Conservation (phyloP, 192 early-diverging fungal species). For the Rhizophagus prolifer region DNA sequence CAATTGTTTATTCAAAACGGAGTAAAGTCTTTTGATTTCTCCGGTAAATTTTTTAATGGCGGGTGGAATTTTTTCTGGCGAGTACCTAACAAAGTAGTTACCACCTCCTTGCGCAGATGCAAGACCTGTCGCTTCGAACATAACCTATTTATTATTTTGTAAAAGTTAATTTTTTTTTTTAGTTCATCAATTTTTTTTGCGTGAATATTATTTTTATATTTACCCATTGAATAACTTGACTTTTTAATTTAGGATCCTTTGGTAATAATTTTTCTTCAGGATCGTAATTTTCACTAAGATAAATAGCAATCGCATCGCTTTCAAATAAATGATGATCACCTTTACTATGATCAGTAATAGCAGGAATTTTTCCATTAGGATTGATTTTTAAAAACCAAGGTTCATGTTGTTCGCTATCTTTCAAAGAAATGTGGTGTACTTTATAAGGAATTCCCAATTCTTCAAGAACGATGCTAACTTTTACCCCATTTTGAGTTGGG, state of each 20-base stretch:
- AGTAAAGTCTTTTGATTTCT: conserved; percentile 48
- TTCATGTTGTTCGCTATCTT: conserved; percentile 47
- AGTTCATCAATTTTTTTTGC: too few species aligned
- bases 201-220: too few species aligned
- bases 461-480: conserved; percentile 45
- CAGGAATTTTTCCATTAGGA: conserved; percentile 52
- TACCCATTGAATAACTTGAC: conserved; percentile 50
- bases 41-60: conserved; percentile 51
- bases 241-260: conserved; percentile 41
- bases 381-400: conserved; percentile 52
- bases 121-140: conserved; percentile 46
- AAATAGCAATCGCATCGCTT: conserved; percentile 54
- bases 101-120: conserved; percentile 53
- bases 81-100: conserved; percentile 48
- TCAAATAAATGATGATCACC: conserved; percentile 56
- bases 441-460: conserved; percentile 52
- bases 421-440: conserved; percentile 36
- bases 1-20: conserved; percentile 36
- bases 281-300: conserved; percentile 56
- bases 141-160: conserved; percentile 20
- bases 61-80: conserved; percentile 53
- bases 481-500: not conserved
- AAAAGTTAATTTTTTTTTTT: not conserved
- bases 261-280: conserved; percentile 46
- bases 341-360: conserved; percentile 50